Base-by-base conservation (phyloP, 2,329 filamentous ascomycete species). In the Phialocephala subalpina region DNA sequence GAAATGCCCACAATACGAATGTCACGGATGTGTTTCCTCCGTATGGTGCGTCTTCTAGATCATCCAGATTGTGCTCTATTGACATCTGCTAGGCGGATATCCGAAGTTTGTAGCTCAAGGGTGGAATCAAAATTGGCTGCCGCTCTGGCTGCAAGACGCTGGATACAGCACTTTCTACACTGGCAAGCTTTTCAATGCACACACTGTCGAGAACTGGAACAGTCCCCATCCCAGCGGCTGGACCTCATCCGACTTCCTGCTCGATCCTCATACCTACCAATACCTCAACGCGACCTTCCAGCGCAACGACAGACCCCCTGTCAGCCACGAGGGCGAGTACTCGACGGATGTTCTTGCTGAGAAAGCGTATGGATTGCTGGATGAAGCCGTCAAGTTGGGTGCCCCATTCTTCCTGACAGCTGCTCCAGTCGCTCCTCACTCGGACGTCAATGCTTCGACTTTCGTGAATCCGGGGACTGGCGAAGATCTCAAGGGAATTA, bases 161-260 rank as follows among this genome's bases (percentile, higher is more conserved):
- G 90, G 89, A 0, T 92, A 92, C 73, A 86, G 87, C 69, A 92
- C 90, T 0, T 92, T 91, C 73, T 93, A 92, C 71, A 87, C 86
- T 0, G 91, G 89, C n/a, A 93, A 93, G 79, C 81, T 3, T 85
- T 90, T 90, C 78, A 93, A 93, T 69, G 81, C 83, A 0, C 89
- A 92, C 60, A 85, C 80, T 0, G 80, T 85, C 1, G 73, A 81
- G 0, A 92, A 90, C 65, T 92, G 91, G 73, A 78, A 90, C 72
- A 80, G 79, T 0, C 89, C 89, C 0, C 82, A 81, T 49, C 82
- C 85, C 0, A 82, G 80, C 0, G 89, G 89, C 0, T 92, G 87
- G 89, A 0, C 82, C 78, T 82, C 81, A 8, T 86, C 84, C 6
- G 83, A 84, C 67, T 85, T 90, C 69, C 78, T 91, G 1, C 79